These are phyloP conservation scores for Fusarium nematophilum DNA, from an alignment of 2,329 filamentous ascomycete genomes.

Conservation along the genomic window DNA sequence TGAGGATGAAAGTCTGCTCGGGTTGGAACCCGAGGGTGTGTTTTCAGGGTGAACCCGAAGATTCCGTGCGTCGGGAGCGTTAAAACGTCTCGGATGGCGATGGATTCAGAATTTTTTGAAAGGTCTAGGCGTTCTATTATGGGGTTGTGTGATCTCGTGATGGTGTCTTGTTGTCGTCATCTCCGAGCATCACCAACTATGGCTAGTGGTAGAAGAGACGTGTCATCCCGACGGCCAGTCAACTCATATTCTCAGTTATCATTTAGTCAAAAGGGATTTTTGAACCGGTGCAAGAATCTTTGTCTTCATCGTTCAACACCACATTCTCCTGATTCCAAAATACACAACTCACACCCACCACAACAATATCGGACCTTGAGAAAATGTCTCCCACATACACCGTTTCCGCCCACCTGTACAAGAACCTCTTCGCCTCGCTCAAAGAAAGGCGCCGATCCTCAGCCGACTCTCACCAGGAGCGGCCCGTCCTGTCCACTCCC, in stretches of 20 bases:
- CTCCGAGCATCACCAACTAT: neutral
- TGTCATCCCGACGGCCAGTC: neutral
- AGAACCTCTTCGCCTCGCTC: conserved; percentile 6
- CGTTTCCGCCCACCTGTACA: conserved; percentile 10
- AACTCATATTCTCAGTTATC: too few relatives aligned
- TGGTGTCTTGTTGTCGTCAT: neutral
- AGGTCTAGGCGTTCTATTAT: conserved; percentile 1
- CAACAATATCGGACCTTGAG: neutral
- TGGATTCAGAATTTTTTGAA: neutral
- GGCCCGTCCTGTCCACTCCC: neutral
- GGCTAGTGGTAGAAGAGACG: conserved; percentile 3
- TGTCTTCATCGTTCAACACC: too few relatives aligned
- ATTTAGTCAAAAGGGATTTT: too few relatives aligned
- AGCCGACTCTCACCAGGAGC: neutral
- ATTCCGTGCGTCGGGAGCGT: neutral
- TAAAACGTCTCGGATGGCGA: neutral
- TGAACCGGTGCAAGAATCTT: too few relatives aligned
- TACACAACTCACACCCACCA: too few relatives aligned
- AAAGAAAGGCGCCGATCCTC: conserved; percentile 4
- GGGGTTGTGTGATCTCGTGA: neutral
- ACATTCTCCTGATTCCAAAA: too few relatives aligned
- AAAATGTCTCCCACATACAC: conserved; percentile 18
- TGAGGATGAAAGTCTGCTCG: conserved; percentile 8
- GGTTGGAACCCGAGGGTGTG: neutral
- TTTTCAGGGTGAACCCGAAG: neutral